Conservation (phyloP, 805 yeast species). For the Yarrowia porcina region DNA sequence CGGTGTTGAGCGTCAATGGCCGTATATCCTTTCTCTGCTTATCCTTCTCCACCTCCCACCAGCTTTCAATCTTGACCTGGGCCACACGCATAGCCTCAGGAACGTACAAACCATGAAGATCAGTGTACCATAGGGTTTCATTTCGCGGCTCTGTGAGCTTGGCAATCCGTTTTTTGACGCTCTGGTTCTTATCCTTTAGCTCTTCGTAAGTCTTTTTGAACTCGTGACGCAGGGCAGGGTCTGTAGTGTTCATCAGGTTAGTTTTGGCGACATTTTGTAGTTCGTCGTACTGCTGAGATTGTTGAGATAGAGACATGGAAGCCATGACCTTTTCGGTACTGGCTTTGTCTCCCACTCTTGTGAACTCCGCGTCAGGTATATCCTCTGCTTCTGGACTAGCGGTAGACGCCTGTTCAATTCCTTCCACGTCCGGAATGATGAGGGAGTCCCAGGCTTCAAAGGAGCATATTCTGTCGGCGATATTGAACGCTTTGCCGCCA, state of each 20-base stretch:
- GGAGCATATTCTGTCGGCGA: not conserved
- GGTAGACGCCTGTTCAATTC: not conserved
- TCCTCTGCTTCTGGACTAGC: not conserved
- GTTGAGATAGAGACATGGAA: not conserved
- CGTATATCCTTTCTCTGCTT: not conserved
- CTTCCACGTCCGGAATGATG: not conserved
- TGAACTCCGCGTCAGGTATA: not conserved
- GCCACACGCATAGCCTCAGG: not conserved
- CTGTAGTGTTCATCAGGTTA: not conserved
- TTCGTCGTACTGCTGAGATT: not conserved
- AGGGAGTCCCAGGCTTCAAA: not conserved
- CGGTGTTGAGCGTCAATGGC: not conserved
- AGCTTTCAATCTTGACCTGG: not conserved
- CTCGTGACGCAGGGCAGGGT: conserved; percentile 1
- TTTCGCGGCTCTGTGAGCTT: not conserved
- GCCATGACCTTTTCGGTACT: not conserved
- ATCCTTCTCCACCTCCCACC: conserved; percentile 2
- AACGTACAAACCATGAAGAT: not conserved
- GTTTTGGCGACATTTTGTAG: not conserved
- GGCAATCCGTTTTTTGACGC: not conserved
- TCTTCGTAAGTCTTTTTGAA: not conserved
- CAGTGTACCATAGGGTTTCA: not conserved
- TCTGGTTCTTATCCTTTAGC: not conserved
- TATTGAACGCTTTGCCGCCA: not conserved
- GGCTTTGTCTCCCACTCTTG: not conserved